Evolutionary conservation across 106 monocot genomes (phyloP).

Genomic region (Phalaenopsis aphrodite): DNA sequence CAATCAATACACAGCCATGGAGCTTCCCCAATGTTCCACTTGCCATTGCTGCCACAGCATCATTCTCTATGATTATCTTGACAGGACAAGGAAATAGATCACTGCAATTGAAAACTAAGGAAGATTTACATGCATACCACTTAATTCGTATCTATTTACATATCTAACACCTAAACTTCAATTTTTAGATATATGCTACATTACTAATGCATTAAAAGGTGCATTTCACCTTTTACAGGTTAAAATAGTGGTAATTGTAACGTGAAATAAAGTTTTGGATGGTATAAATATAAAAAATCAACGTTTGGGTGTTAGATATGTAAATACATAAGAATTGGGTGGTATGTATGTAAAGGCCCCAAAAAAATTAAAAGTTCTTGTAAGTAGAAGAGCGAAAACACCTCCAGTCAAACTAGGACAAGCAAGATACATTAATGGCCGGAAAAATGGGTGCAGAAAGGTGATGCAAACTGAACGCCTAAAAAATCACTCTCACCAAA

Average conservation of each 20-base stretch:
- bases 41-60: constrained; percentile 95
- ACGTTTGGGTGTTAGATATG: too few relatives aligned
- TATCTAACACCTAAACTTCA: too few relatives aligned
- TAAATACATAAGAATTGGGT: too few relatives aligned
- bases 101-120: constrained; percentile 24
- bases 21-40: constrained; percentile 94
- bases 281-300: too few relatives aligned
- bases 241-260: too few relatives aligned
- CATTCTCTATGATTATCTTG: constrained; percentile 87
- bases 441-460: neutral
- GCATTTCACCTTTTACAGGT: too few relatives aligned
- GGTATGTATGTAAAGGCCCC: too few relatives aligned
- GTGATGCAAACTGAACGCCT: neutral
- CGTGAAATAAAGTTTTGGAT: too few relatives aligned
- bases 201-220: too few relatives aligned
- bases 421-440: neutral
- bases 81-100: constrained; percentile 69
- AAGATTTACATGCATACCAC: too few relatives aligned
- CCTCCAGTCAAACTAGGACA: neutral
- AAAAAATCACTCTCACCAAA: neutral
- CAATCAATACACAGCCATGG: constrained; percentile 94
- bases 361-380: neutral
- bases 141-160: too few relatives aligned
- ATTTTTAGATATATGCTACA: too few relatives aligned
- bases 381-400: neutral